These are phyloP conservation scores for Podaxis rugospora DNA, from an alignment of 768 basidiomycete species.

Conservation along the genomic window DNA sequence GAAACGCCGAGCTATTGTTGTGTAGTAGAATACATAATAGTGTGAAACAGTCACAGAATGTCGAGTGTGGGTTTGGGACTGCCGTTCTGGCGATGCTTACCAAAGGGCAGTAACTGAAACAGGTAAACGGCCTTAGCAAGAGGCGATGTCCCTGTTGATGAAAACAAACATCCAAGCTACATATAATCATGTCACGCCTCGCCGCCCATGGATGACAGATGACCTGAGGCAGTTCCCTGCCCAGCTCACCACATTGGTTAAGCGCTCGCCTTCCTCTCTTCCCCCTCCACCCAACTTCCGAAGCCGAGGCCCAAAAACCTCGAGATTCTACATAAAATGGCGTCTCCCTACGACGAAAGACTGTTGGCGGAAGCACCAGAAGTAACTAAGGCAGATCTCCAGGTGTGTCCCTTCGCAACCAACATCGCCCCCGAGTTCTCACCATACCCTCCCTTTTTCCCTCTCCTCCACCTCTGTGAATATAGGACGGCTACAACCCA, in stretches of 20 bases:
- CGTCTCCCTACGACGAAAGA: slow-evolving; percentile 1
- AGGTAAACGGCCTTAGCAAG: background rate
- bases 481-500: slow-evolving; percentile 23
- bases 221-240: background rate
- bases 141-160: background rate
- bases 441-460: background rate
- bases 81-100: background rate
- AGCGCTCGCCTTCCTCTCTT: background rate
- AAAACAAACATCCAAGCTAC: background rate
- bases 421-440: background rate
- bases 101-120: background rate
- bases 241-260: background rate
- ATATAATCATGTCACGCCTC: background rate
- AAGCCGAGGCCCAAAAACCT: background rate
- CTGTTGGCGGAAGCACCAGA: slow-evolving; percentile 5
- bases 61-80: background rate
- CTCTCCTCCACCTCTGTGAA: background rate
- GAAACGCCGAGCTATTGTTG: too few relatives aligned
- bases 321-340: background rate
- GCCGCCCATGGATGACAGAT: background rate
- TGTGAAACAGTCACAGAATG: background rate
- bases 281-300: background rate
- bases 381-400: slow-evolving; percentile 8
- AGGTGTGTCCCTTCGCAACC: background rate
- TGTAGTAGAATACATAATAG: too few relatives aligned